Percentiles rank a stretch among this genome's conserved stretches.
Evolutionary conservation across 2,329 filamentous ascomycete species (phyloP).

Genomic region (Madurella mycetomatis): DNA sequence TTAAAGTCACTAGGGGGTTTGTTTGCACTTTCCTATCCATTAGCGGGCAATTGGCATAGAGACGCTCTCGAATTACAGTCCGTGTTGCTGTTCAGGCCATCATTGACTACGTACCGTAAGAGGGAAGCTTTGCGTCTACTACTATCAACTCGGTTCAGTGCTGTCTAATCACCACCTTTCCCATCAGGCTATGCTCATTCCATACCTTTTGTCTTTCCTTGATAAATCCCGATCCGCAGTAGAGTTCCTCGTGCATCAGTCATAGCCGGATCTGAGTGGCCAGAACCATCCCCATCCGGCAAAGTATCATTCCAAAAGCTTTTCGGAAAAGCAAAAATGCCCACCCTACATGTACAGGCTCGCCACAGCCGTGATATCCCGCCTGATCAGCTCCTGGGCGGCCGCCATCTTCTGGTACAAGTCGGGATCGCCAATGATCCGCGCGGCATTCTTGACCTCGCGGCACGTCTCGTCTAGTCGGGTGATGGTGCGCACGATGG

Average conservation of each 20-base stretch:
- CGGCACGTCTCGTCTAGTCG: conserved; percentile 92
- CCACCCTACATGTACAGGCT: conserved; percentile 71
- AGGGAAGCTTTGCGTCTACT: not conserved
- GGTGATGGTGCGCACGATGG: conserved; percentile 92
- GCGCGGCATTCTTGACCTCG: conserved; percentile 94
- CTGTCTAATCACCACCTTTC: too few species aligned
- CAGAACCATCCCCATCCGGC: not conserved
- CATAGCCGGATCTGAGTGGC: not conserved
- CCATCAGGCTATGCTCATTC: not conserved
- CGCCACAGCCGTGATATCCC: conserved; percentile 88
- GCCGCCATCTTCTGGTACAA: conserved; percentile 95
- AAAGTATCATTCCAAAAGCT: not conserved
- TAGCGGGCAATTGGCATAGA: not conserved
- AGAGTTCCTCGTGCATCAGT: not conserved
- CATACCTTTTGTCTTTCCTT: not conserved
- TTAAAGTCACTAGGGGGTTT: too few species aligned
- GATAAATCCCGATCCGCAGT: not conserved
- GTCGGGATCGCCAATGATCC: conserved; percentile 90
- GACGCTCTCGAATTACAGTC: not conserved
- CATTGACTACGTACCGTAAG: not conserved
- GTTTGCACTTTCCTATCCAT: not conserved
- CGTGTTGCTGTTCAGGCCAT: too few species aligned
- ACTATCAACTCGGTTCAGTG: not conserved
- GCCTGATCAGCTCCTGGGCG: conserved; percentile 95
- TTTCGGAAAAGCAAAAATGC: not conserved